Conservation (phyloP, 176 grass and related monocot genomes). For the Carex cristatella region DNA sequence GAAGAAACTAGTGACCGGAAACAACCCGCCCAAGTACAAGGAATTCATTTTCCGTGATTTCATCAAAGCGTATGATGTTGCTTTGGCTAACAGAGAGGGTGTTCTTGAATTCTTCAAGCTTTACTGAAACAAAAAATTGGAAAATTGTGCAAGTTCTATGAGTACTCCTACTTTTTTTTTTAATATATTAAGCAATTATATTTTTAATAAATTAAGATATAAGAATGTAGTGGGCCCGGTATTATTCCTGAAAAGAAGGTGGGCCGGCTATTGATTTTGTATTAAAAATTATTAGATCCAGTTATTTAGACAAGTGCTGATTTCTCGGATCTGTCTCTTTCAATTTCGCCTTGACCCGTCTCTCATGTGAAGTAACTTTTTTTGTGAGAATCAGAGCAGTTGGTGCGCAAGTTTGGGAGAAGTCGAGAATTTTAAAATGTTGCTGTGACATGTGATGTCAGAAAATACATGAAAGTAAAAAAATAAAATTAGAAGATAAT, state of each 20-base stretch:
- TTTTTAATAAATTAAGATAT: background rate
- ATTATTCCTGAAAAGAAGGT: background rate
- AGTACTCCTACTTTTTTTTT: too few species aligned
- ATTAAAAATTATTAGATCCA: background rate
- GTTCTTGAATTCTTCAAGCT: constrained; percentile 30
- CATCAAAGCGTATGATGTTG: constrained; percentile 6
- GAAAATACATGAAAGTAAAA: background rate
- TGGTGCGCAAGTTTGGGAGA: background rate
- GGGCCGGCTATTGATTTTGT: background rate
- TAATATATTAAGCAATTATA: background rate
- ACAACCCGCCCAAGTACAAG: constrained; percentile 25
- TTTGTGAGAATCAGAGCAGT: too few species aligned
- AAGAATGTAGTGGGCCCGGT: background rate
- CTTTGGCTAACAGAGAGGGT: constrained; percentile 15
- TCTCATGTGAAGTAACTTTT: background rate
- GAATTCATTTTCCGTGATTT: constrained; percentile 27
- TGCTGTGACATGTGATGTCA: too few species aligned
- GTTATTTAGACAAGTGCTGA: background rate
- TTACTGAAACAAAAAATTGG: background rate
- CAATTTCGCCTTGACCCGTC: background rate
- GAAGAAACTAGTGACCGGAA: background rate
- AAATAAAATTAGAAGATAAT: background rate
- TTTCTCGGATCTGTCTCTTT: background rate
- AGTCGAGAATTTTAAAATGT: too few species aligned
- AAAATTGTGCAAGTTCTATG: background rate